Percentiles rank a stretch among this genome's conserved stretches.
Conservation (phyloP, 1,284 basidiomycete genomes). For the Rhodotorula sp. region DNA sequence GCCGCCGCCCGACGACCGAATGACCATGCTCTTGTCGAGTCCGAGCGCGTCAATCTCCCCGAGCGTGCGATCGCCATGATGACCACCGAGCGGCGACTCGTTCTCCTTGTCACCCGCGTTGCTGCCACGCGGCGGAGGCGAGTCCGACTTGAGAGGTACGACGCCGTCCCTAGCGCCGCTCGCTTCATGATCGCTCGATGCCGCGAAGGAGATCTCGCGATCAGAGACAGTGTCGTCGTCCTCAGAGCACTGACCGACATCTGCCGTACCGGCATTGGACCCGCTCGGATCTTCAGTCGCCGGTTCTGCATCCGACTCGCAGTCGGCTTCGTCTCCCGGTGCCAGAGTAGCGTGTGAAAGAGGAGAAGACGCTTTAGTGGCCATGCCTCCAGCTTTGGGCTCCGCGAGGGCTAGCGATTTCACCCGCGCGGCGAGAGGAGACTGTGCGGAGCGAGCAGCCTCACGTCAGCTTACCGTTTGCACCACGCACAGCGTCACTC, state of each 20-base stretch:
- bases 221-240: background rate
- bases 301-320: too few relatives aligned
- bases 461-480: too few relatives aligned
- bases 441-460: constrained; percentile 10
- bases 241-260: background rate
- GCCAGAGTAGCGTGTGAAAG: too few relatives aligned
- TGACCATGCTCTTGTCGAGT: constrained; percentile 30
- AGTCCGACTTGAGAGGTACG: background rate
- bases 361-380: too few relatives aligned
- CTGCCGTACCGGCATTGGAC: background rate
- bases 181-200: background rate
- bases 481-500: too few relatives aligned
- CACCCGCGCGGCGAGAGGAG: constrained; percentile 23
- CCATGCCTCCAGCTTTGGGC: background rate
- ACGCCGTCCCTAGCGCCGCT: background rate
- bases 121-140: background rate
- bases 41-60: constrained; percentile 21
- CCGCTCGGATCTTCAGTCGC: too few relatives aligned
- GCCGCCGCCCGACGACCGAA: constrained; percentile 13
- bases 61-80: constrained; percentile 2
- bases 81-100: background rate
- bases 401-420: constrained; percentile 3
- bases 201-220: background rate
- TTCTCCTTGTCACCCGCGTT: constrained; percentile 11
- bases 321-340: too few relatives aligned